Conservation (phyloP, 2,329 filamentous ascomycete genomes). For the Neospermospora avenae region DNA sequence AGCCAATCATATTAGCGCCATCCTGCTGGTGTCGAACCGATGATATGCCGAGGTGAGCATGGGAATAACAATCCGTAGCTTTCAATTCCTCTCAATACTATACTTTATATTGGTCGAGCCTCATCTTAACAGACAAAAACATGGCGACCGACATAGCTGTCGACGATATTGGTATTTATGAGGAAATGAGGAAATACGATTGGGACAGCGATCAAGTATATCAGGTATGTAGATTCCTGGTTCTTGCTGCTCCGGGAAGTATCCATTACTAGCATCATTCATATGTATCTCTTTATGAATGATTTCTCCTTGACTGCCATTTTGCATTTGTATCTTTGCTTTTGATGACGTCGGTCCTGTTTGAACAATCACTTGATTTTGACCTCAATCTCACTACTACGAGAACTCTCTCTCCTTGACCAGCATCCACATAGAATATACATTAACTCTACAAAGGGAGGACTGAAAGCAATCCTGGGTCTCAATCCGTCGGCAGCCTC, state of each 20-base stretch:
- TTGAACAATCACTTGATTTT: not conserved
- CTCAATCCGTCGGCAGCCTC: conserved; percentile 47
- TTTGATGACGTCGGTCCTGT: too few relatives aligned
- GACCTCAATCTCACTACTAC: not conserved
- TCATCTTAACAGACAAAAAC: not conserved
- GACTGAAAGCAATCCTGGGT: conserved; percentile 62
- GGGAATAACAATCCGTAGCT: conserved; percentile 4
- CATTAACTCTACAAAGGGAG: conserved; percentile 42
- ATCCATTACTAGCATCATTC: too few relatives aligned
- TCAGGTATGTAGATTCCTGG: conserved; percentile 53
- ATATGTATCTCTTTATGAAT: too few relatives aligned
- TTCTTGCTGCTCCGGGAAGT: too few relatives aligned
- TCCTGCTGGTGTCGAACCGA: not conserved
- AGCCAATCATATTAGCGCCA: not conserved
- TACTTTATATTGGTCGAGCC: not conserved
- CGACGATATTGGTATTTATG: conserved; percentile 46
- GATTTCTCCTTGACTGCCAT: too few relatives aligned
- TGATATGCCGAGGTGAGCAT: not conserved
- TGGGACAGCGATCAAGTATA: conserved; percentile 68
- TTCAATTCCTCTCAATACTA: conserved; percentile 7
- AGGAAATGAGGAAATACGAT: conserved; percentile 61
- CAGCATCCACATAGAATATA: not conserved
- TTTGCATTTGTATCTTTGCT: too few relatives aligned
- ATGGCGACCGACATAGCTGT: conserved; percentile 27
- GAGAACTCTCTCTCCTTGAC: not conserved